phyloP scores from a whole-genome alignment of 208 protist genomes.

The Trichomonas tenax region DNA sequence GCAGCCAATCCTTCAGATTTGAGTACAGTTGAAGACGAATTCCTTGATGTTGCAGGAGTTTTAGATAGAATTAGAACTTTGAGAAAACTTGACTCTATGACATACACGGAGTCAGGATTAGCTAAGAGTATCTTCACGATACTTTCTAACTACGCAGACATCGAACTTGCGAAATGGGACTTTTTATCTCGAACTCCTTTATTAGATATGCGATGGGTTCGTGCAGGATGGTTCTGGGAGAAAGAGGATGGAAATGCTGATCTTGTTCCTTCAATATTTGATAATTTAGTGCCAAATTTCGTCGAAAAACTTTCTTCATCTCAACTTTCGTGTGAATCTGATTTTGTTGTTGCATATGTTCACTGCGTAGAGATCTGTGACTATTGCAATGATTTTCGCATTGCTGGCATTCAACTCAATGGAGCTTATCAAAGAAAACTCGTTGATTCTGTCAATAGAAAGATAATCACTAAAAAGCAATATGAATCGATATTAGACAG shows the following conservation, averaged over 20 bases:
- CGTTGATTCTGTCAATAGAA: neutral
- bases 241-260: neutral
- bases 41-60: neutral
- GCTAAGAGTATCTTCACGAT: neutral
- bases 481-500: neutral
- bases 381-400: neutral
- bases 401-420: neutral
- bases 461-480: neutral
- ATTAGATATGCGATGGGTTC: neutral
- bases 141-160: neutral
- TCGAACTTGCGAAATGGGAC: neutral
- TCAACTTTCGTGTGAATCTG: neutral
- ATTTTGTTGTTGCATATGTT: neutral
- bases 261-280: neutral
- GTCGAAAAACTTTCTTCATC: neutral
- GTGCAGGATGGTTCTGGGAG: neutral
- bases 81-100: neutral
- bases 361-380: neutral
- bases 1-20: neutral
- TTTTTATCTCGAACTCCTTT: neutral
- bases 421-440: neutral
- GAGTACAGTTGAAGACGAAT: neutral
- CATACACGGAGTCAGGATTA: neutral
- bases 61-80: neutral
- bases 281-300: neutral